These are phyloP conservation scores for Mycena crocata DNA, from an alignment of 768 basidiomycete genomes.

Conservation along the genomic window DNA sequence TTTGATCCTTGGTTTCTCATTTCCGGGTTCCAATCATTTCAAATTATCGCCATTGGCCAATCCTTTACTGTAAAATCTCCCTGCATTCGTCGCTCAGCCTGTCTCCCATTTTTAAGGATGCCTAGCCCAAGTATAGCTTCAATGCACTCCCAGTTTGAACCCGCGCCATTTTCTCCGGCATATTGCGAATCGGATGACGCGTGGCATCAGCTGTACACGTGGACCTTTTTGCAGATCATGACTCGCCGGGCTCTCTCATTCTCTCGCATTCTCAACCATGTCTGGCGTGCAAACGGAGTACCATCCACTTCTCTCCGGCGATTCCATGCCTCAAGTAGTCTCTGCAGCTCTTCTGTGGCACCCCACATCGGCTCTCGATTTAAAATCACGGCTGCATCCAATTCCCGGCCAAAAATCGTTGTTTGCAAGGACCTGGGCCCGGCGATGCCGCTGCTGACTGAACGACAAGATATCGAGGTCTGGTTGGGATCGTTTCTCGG, in stretches of 20 bases:
- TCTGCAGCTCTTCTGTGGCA: not conserved
- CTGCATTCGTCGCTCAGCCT: no score
- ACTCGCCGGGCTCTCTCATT: not conserved
- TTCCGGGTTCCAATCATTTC: no score
- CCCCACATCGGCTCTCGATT: not conserved
- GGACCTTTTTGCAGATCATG: no score
- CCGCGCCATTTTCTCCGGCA: no score
- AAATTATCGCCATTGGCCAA: no score
- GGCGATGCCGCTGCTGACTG: conserved; percentile 22
- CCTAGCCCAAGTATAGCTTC: no score
- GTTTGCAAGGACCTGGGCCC: conserved; percentile 33
- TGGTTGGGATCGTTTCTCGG: not conserved
- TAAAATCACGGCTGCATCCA: not conserved
- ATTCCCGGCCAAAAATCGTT: conserved; percentile 28
- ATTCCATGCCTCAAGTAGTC: not conserved
- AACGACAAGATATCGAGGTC: conserved; percentile 19
- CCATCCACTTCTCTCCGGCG: not conserved
- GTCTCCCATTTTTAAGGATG: no score
- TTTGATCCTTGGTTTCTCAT: no score
- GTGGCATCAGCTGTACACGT: no score
- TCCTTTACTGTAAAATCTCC: no score
- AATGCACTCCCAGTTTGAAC: no score
- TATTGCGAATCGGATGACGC: not conserved
- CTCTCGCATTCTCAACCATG: not conserved
- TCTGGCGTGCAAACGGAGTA: not conserved